Base-by-base conservation (phyloP, 495 filamentous ascomycete genomes). In the Penicillium waksmanii region DNA sequence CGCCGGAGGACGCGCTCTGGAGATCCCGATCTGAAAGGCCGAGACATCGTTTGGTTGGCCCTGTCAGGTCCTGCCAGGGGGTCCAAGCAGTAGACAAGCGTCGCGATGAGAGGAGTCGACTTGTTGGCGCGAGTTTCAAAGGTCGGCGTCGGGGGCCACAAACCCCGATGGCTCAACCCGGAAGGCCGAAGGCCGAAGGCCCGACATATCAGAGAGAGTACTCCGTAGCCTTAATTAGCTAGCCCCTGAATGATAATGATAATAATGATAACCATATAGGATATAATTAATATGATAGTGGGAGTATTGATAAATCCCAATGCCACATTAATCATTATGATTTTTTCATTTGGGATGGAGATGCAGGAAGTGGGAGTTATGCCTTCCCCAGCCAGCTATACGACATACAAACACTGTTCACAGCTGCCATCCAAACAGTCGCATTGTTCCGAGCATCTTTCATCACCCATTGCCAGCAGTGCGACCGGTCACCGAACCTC, bases 111-210 rank as follows among this genome's bases (percentile, higher is more conserved):
- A 13, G 12, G 11, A 4, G 15, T 38, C 36, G 12, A n/a, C 17
- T 10, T 18, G 12, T 44, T 44, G 42, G 42, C 42, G 15, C 2
- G 17, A 44, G 6, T 3, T 19, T 17, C 5, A 44, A 17, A 17
- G 15, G 36, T 44, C 42, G 42, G 42, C 17, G 42, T 44, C 42
- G 42, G 42, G 1, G 42, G 17, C 8, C 12, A 44, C 8, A 44
- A 17, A 5, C 42, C 12, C 42, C 42, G 42, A 44, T 44, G 42
- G 2, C 15, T 17, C n/a, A 17, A 17, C 42, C 7, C 42, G 42
- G 42, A 44, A 19, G 42, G 42, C 42, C 42, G 42, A 44, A 19
- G 42, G 42, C 42, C 42, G 42, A 44, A 44, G 42, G 42, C 12
- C 42, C 42, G 42, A 44, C 12, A 17, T 21, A 21, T n/a, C n/a